phyloP scores from a whole-genome alignment of 2,329 filamentous ascomycete species.

The Scorias spongiosa region DNA sequence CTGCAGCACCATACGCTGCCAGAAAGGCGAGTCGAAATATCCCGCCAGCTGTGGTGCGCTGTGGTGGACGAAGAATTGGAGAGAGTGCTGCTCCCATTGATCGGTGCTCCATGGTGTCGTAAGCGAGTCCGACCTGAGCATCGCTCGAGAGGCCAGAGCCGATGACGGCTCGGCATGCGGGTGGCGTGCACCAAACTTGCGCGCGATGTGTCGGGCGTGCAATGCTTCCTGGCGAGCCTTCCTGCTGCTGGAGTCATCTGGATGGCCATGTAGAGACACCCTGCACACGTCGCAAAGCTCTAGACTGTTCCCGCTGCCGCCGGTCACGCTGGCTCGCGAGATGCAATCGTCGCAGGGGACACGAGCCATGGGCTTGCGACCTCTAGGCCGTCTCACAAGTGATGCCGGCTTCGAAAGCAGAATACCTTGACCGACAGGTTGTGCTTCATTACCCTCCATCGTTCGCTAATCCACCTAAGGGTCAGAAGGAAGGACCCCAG shows the following conservation, averaged over 20 bases:
- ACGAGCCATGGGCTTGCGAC: slow-evolving; percentile 4
- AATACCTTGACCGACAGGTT: not conserved
- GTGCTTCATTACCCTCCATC: too few species aligned
- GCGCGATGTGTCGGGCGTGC: slow-evolving; percentile 2
- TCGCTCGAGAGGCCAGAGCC: too few species aligned
- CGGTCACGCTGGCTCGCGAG: slow-evolving; percentile 8
- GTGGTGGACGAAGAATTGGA: slow-evolving; percentile 11
- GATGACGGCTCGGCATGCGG: too few species aligned
- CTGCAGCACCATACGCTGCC: slow-evolving; percentile 12
- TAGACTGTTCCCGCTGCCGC: slow-evolving; percentile 4
- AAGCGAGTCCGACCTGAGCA: slow-evolving; percentile 1
- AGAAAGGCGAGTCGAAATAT: slow-evolving; percentile 14
- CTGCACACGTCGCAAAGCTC: slow-evolving; percentile 12
- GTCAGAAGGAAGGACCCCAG: too few species aligned
- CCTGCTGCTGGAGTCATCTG: slow-evolving; percentile 2
- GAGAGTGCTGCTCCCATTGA: slow-evolving; percentile 9
- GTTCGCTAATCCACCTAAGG: too few species aligned
- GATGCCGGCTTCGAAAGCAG: not conserved
- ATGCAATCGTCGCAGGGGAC: slow-evolving; percentile 14
- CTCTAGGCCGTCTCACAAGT: not conserved
- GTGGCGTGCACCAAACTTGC: too few species aligned
- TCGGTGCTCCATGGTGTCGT: slow-evolving; percentile 8
- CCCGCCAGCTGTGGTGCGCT: slow-evolving; percentile 12
- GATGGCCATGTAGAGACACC: slow-evolving; percentile 6
- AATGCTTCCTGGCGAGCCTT: slow-evolving; percentile 1